Conservation (phyloP, 176 grass and related monocot species). For the Canna indica region DNA sequence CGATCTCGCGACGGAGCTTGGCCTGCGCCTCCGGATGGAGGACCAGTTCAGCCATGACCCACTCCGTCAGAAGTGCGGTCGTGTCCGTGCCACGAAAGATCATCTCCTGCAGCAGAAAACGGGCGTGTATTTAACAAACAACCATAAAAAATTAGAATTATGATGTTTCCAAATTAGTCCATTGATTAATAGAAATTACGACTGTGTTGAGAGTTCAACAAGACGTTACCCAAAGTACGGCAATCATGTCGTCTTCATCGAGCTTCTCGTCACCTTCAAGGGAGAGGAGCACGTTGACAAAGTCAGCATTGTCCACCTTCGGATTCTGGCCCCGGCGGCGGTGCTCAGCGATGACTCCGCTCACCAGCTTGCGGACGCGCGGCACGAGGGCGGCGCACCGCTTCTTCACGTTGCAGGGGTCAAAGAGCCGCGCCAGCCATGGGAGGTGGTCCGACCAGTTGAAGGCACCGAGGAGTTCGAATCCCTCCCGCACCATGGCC, state of each 20-base stretch:
- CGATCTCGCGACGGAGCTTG: conserved; percentile 42
- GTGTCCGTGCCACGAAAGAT: conserved; percentile 84
- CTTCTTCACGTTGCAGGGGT: conserved; percentile 33
- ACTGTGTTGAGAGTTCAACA: neutral
- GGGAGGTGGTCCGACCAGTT: conserved; percentile 85
- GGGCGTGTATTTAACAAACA: too few species aligned
- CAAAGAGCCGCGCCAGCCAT: conserved; percentile 43
- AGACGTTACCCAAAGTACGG: conserved; percentile 58
- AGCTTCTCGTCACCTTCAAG: conserved; percentile 58
- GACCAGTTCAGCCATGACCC: conserved; percentile 71
- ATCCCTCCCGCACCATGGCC: conserved; percentile 62
- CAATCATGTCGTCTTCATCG: conserved; percentile 54
- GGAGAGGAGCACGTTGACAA: conserved; percentile 67
- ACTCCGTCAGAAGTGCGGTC: conserved; percentile 67
- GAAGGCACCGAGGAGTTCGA: conserved; percentile 69
- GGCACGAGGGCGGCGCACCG: conserved; percentile 49
- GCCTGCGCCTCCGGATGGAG: conserved; percentile 38
- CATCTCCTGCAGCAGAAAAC: conserved; percentile 46
- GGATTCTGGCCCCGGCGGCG: neutral
- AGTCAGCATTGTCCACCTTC: conserved; percentile 29
- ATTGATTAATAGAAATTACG: too few species aligned
- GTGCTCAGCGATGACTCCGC: conserved; percentile 49
- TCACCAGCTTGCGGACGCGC: conserved; percentile 42
- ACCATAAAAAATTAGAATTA: too few species aligned
- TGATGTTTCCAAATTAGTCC: too few species aligned